phyloP scores from a whole-genome alignment of 169 alveolate genomes.

The Perkinsus marinus region DNA sequence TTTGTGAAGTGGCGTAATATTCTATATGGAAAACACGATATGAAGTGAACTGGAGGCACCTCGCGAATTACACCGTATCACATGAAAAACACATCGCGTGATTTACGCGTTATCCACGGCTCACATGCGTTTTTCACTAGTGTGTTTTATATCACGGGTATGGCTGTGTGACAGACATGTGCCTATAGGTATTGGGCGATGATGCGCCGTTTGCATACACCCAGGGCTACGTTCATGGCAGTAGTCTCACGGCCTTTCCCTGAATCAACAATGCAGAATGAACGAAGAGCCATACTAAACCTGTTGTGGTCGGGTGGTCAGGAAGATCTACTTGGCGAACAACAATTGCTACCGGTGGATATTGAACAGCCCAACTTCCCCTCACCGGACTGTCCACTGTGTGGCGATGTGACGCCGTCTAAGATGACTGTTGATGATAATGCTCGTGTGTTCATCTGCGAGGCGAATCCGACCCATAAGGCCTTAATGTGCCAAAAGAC shows the following conservation, averaged over 20 bases:
- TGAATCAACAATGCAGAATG: neutral
- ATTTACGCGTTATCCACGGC: too few relatives aligned
- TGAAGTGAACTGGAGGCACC: too few relatives aligned
- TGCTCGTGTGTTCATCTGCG: neutral
- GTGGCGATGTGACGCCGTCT: neutral
- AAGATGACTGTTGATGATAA: neutral
- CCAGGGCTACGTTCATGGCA: neutral
- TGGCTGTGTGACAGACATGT: neutral
- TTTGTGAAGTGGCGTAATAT: too few relatives aligned
- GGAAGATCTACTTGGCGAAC: neutral
- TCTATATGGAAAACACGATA: too few relatives aligned
- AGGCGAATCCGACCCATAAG: neutral
- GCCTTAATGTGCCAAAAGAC: neutral
- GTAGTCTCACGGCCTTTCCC: neutral
- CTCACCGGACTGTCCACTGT: neutral
- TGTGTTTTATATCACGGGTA: too few relatives aligned
- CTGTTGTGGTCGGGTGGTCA: neutral
- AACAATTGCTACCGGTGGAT: neutral
- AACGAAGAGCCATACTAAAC: neutral
- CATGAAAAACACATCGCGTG: too few relatives aligned
- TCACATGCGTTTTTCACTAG: too few relatives aligned
- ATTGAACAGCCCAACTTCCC: neutral
- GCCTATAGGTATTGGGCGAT: neutral
- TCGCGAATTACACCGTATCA: too few relatives aligned
- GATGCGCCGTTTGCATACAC: neutral